Evolutionary conservation across 352 stramenopile genomes (phyloP).

Genomic region (Phytophthora quininea): DNA sequence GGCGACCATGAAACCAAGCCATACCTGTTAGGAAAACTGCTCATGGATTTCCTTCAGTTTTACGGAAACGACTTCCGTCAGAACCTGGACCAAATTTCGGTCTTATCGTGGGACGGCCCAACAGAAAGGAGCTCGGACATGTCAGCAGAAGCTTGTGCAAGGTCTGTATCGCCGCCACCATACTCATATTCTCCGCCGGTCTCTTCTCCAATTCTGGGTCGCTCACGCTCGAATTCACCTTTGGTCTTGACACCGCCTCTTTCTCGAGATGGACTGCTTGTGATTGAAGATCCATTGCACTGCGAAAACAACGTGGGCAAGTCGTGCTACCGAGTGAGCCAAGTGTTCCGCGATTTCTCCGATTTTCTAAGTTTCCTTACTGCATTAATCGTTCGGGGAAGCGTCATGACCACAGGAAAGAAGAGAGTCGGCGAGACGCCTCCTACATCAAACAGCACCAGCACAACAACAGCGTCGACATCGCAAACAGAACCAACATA

Average conservation of each 20-base stretch:
- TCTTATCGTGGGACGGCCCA: constrained; percentile 42
- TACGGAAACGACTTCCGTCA: constrained; percentile 86
- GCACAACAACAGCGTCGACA: constrained; percentile 9
- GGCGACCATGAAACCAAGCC: constrained; percentile 45
- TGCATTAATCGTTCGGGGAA: constrained; percentile 80
- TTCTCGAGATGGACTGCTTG: constrained; percentile 52
- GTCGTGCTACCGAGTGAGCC: constrained; percentile 84
- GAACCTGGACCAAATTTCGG: constrained; percentile 64
- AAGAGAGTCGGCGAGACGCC: constrained; percentile 31
- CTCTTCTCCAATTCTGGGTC: constrained; percentile 16
- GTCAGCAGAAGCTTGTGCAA: constrained; percentile 13
- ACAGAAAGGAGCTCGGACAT: constrained; percentile 16
- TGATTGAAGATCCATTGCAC: constrained; percentile 78
- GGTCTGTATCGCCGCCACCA: constrained; percentile 19
- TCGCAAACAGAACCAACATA: constrained; percentile 31
- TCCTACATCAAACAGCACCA: constrained; percentile 1
- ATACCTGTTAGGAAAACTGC: constrained; percentile 74
- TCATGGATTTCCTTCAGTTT: constrained; percentile 88
- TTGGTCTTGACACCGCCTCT: constrained; percentile 19
- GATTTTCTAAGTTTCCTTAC: constrained; percentile 86
- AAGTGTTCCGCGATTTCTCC: constrained; percentile 84
- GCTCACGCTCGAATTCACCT: constrained; percentile 26
- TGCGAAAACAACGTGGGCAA: constrained; percentile 83
- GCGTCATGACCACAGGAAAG: constrained; percentile 66
- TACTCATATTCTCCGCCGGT: constrained; percentile 25